Evolutionary conservation across 148 eudicot species (phyloP), one percentile per base, ranked within the genome.

Genomic region (Cornus suecica): DNA sequence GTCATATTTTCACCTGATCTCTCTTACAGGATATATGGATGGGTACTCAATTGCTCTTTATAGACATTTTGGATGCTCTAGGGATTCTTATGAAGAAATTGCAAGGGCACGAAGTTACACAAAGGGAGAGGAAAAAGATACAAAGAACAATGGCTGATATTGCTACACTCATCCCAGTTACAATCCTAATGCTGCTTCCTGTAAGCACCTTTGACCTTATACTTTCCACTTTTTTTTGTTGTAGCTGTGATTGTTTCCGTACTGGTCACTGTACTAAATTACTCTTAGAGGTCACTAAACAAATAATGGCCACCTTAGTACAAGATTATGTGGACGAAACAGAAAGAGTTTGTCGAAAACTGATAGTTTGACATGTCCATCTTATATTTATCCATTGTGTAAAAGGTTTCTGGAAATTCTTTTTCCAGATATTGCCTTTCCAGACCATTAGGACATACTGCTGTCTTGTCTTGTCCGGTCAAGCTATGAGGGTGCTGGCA

Each of bases 171-270:
- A 66, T 84, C 69, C 89, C 85, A 7, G 69, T 86, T 52, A 84
- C 81, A 34, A 86, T 84, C 65, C 72, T 86, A 28, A 86, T 86
- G 87, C 76, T 86, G 63, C 58, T 84, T 66, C 89, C 89, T 25
- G 87, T 86, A 72, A 86, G 83, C 26, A 56, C 25, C 73, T 64
- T 34, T 52, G 31, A 31, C 15, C 56, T 26, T 51, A 14, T 66
- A 13, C 22, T 56, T 68, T 68, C 48, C 37, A 5, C 34, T 75
- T 8, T 51, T 30, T 30, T 74, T 63, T 31, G 37, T 26, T 14
- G 27, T 65, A 54, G 48, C 51, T 76, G 26, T 23, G 52, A 25
- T 29, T 37, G 37, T 75, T 70, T 52, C 23, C 61, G 56, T 26
- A 22, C 3, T 22, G 16, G 9, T 11, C 45, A 60, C 27, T 31